A percentile compares a stretch with the other conserved stretches of the same genome.
phyloP scores from a whole-genome alignment of 768 basidiomycete species.

The Lactarius hatsudake region DNA sequence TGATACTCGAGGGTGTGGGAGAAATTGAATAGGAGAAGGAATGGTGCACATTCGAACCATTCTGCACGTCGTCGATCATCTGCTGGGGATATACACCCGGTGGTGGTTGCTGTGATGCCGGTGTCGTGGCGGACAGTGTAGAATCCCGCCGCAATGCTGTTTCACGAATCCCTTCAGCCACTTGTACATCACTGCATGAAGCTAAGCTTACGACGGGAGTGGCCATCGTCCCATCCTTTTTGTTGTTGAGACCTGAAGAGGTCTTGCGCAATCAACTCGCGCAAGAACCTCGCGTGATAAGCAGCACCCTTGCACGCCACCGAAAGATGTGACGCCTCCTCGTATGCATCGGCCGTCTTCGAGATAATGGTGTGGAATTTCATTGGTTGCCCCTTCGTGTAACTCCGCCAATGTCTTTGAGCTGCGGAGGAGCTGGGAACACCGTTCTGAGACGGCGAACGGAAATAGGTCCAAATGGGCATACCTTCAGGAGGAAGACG shows the following conservation, averaged over 20 bases:
- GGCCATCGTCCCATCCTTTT: slow-evolving; percentile 18
- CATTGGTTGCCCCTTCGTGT: slow-evolving; percentile 55
- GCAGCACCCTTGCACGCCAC: slow-evolving; percentile 64
- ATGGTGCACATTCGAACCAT: slow-evolving; percentile 2
- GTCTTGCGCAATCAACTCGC: slow-evolving; percentile 63
- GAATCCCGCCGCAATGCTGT: slow-evolving; percentile 18
- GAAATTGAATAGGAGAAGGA: slow-evolving; percentile 13
- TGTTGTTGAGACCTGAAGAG: slow-evolving; percentile 46
- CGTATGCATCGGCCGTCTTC: slow-evolving; percentile 74
- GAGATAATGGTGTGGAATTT: slow-evolving; percentile 66
- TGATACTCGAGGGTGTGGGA: slow-evolving; percentile 5
- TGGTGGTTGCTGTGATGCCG: slow-evolving; percentile 10
- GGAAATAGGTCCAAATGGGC: slow-evolving; percentile 17
- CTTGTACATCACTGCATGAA: neutral
- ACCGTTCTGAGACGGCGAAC: slow-evolving; percentile 20
- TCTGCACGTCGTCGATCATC: slow-evolving; percentile 18
- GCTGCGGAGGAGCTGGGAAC: slow-evolving; percentile 61
- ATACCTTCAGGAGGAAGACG: slow-evolving; percentile 72
- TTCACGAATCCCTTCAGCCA: slow-evolving; percentile 1
- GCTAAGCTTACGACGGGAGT: slow-evolving; percentile 10
- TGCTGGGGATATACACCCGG: slow-evolving; percentile 16
- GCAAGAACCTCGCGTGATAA: slow-evolving; percentile 77
- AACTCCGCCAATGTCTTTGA: slow-evolving; percentile 56
- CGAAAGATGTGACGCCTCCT: slow-evolving; percentile 62
- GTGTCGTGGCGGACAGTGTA: slow-evolving; percentile 12